phyloP scores from a whole-genome alignment of 257 asterid genomes.

The Nicotiana benthamiana region DNA sequence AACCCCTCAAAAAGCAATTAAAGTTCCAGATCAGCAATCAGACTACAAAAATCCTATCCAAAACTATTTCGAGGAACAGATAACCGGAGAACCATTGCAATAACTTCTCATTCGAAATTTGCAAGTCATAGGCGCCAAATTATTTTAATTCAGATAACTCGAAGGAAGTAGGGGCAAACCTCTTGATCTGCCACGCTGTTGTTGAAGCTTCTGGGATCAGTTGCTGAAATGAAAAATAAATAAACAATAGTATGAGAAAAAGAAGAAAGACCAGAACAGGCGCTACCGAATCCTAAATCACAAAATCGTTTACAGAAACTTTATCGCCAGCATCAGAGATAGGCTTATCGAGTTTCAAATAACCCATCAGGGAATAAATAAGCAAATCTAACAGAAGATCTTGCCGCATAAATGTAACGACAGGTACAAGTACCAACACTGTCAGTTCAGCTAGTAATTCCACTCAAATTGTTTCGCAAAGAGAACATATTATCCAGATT shows the following conservation, averaged over 20 bases:
- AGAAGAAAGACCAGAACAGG: background rate
- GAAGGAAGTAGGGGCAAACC: conserved; percentile 30
- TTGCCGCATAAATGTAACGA: background rate
- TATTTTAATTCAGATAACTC: background rate
- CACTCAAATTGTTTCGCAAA: background rate
- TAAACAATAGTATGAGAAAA: background rate
- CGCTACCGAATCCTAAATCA: background rate
- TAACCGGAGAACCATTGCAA: background rate
- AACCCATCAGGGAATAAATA: background rate
- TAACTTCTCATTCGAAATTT: background rate
- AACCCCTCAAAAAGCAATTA: background rate
- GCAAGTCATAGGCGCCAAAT: background rate
- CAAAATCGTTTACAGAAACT: background rate
- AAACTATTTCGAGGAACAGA: background rate
- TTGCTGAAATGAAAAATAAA: conserved; percentile 32
- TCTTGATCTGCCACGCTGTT: conserved; percentile 72
- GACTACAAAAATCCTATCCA: background rate
- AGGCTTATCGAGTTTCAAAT: background rate
- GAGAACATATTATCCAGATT: background rate
- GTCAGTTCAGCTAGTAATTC: background rate
- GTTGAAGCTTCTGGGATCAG: conserved; percentile 76
- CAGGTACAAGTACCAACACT: background rate
- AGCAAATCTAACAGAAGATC: background rate
- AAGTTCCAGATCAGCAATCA: conserved; percentile 1
- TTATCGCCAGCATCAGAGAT: background rate